Base-by-base conservation (phyloP, 2,329 filamentous ascomycete genomes). In the Graphium sp. region DNA sequence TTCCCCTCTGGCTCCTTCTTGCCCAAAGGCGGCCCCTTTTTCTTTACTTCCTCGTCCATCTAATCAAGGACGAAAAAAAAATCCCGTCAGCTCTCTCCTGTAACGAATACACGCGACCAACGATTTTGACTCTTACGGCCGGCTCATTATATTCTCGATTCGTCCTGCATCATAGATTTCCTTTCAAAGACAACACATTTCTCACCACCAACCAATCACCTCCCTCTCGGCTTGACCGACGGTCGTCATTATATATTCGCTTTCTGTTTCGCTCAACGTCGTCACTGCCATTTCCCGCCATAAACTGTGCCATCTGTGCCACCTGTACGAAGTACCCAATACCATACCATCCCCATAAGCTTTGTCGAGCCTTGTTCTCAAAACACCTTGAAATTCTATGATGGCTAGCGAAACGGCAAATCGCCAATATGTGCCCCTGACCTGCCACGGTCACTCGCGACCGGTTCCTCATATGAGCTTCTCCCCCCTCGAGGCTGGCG, bases 381-480 rank as follows among this genome's bases (percentile, higher is more conserved):
- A 19, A 7, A 8, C n/a, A 15, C 24, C 13, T n/a, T n/a, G n/a
- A n/a, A n/a, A n/a, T n/a, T n/a, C n/a, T n/a, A n/a, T n/a, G n/a
- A 31, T 31, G 29, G 24, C 24, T 34, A 38, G 46, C 10, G 52
- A 56, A 37, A 32, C 36, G 9, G 41, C 50, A n/a, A n/a, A n/a
- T 34, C 58, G 63, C 30, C 64, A 67, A 49, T 82, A 84, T 33
- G 83, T 93, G 31, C 85, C 85, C 32, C 58, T 94, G 49, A 94
- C 85, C 39, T 94, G 85, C 53, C 85, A 94, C 52, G 85, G 85
- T 37, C 85, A 94, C 52, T 92, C 85, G 29, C 74, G 85, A 34
- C 85, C 85, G 2, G 84, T 94, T 30, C 83, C 85, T 6, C 85
- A 94, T 51, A 69, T 93, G 44, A 79, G 74, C 50, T 94, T 94